phyloP scores from a whole-genome alignment of 345 rosid species.

The Populus alba region DNA sequence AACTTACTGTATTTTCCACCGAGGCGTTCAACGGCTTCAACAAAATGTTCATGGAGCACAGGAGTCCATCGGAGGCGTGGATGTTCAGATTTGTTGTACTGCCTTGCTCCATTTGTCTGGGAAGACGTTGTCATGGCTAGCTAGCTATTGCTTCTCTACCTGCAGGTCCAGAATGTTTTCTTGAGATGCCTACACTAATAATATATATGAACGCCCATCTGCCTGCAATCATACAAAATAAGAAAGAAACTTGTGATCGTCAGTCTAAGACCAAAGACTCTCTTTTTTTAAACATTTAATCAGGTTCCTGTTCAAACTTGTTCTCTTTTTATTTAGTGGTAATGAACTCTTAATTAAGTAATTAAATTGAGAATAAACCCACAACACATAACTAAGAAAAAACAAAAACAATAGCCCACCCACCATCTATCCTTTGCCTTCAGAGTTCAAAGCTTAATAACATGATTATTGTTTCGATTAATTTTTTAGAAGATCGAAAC shows the following conservation, averaged over 20 bases:
- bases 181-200: not conserved
- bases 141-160: not conserved
- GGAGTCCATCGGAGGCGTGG: constrained; percentile 51
- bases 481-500: not conserved
- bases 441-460: not conserved
- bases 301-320: constrained; percentile 5
- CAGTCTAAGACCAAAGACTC: constrained; percentile 34
- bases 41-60: constrained; percentile 42
- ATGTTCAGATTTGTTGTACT: constrained; percentile 40
- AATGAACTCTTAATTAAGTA: not conserved
- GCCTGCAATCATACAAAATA: not conserved
- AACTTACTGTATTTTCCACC: constrained; percentile 52
- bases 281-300: constrained; percentile 9
- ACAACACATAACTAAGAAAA: too few species aligned
- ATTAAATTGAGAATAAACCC: not conserved
- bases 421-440: not conserved
- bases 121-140: constrained; percentile 17
- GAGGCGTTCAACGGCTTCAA: constrained; percentile 32
- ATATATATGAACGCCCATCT: not conserved
- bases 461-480: not conserved
- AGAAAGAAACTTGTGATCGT: not conserved
- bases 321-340: not conserved
- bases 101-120: constrained; percentile 22
- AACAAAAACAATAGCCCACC: too few species aligned
- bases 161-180: not conserved